Percentiles rank a stretch among this genome's conserved stretches.
phyloP scores from a whole-genome alignment of 306 rosid genomes.

The Glycyrrhiza uralensis region DNA sequence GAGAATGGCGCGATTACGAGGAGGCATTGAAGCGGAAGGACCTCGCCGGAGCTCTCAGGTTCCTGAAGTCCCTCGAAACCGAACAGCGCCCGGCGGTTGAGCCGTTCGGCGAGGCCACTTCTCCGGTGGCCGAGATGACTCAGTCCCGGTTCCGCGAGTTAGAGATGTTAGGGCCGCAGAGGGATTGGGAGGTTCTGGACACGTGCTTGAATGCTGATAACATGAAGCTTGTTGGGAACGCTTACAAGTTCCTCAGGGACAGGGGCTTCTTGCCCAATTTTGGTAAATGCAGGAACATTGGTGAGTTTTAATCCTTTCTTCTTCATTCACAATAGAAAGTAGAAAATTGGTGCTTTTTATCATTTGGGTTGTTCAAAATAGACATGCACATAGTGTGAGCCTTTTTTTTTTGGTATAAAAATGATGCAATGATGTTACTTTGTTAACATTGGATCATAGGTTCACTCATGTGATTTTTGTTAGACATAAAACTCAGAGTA shows the following conservation, averaged over 20 bases:
- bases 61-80: conserved; percentile 57
- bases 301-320: conserved; percentile 32
- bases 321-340: neutral
- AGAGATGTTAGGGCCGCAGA: conserved; percentile 58
- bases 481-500: neutral
- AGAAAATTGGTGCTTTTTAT: neutral
- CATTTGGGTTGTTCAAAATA: neutral
- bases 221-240: conserved; percentile 84
- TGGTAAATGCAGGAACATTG: conserved; percentile 86
- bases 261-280: conserved; percentile 83
- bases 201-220: conserved; percentile 95
- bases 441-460: neutral
- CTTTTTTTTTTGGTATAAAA: neutral
- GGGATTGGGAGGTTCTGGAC: conserved; percentile 93
- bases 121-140: conserved; percentile 30
- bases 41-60: conserved; percentile 77
- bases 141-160: conserved; percentile 47
- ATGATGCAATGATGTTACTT: neutral
- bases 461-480: neutral
- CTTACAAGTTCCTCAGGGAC: conserved; percentile 69
- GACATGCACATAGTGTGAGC: neutral
- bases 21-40: conserved; percentile 94
- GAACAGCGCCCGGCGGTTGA: conserved; percentile 30
- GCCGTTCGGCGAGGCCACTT: conserved; percentile 22
- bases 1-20: conserved; percentile 90